phyloP scores from a whole-genome alignment of 306 rosid genomes.

The Canavalia gladiata region DNA sequence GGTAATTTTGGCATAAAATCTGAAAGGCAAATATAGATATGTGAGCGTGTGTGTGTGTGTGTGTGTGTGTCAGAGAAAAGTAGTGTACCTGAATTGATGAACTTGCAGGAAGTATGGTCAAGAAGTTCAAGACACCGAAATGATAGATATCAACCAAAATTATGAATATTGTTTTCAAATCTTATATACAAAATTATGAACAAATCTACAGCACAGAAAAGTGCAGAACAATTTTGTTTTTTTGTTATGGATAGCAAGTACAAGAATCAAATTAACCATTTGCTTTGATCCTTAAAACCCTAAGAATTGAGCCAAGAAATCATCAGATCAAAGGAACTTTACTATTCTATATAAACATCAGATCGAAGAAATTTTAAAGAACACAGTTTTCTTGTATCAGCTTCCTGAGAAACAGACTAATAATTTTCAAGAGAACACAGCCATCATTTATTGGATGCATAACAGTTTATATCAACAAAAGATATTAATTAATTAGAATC shows the following conservation, averaged over 20 bases:
- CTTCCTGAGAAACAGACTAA: background rate
- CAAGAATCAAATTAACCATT: background rate
- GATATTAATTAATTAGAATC: background rate
- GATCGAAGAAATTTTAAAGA: background rate
- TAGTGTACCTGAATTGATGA: background rate
- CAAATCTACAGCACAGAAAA: background rate
- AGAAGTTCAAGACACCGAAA: background rate
- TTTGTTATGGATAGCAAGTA: background rate
- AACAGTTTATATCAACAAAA: background rate
- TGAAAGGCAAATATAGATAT: background rate
- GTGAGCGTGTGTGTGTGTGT: background rate
- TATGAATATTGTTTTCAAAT: background rate
- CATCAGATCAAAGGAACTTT: constrained; percentile 8
- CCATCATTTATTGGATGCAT: too few species aligned
- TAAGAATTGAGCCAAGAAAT: constrained; percentile 6
- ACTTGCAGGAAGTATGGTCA: background rate
- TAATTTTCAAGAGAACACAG: background rate
- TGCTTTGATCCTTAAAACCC: constrained; percentile 40
- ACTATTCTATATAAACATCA: background rate
- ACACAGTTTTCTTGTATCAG: background rate
- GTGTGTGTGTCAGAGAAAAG: constrained; percentile 24
- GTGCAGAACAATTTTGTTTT: background rate
- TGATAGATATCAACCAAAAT: background rate
- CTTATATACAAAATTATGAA: background rate
- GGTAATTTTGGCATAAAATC: background rate